These are phyloP conservation scores for Zygosaccharomyces lentus DNA, from an alignment of 805 yeast species.

Conservation along the genomic window DNA sequence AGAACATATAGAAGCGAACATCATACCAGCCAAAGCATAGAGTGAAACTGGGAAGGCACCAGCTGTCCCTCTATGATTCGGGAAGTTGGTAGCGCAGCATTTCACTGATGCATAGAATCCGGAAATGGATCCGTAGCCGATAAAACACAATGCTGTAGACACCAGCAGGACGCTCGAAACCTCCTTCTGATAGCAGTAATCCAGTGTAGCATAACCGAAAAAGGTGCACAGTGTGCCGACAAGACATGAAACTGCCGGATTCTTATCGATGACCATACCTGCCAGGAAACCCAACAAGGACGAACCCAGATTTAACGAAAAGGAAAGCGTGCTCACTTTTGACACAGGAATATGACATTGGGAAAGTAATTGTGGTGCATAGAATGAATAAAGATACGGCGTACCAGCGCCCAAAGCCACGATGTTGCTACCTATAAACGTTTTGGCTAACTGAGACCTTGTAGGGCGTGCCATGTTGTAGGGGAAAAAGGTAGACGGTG, in stretches of 20 bases:
- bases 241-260: constrained; percentile 47
- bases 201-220: constrained; percentile 50
- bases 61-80: constrained; percentile 65
- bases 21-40: constrained; percentile 66
- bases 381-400: constrained; percentile 70
- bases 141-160: constrained; percentile 45
- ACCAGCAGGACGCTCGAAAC: constrained; percentile 41
- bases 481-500: background rate
- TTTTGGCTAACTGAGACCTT: constrained; percentile 18
- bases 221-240: constrained; percentile 54
- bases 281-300: constrained; percentile 68
- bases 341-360: constrained; percentile 54
- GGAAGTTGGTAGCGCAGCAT: constrained; percentile 54
- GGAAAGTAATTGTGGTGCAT: constrained; percentile 64
- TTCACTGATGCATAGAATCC: constrained; percentile 56
- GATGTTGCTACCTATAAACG: constrained; percentile 36
- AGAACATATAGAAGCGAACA: constrained; percentile 57
- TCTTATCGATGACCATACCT: constrained; percentile 60
- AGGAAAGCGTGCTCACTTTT: constrained; percentile 60
- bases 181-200: constrained; percentile 42
- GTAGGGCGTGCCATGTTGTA: constrained; percentile 11
- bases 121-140: constrained; percentile 64
- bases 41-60: constrained; percentile 64
- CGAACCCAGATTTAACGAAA: constrained; percentile 59
- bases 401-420: constrained; percentile 71